A percentile compares a stretch with the other conserved stretches of the same genome.
phyloP scores from a whole-genome alignment of 2,329 filamentous ascomycete species.

The Colletotrichum tabaci region DNA sequence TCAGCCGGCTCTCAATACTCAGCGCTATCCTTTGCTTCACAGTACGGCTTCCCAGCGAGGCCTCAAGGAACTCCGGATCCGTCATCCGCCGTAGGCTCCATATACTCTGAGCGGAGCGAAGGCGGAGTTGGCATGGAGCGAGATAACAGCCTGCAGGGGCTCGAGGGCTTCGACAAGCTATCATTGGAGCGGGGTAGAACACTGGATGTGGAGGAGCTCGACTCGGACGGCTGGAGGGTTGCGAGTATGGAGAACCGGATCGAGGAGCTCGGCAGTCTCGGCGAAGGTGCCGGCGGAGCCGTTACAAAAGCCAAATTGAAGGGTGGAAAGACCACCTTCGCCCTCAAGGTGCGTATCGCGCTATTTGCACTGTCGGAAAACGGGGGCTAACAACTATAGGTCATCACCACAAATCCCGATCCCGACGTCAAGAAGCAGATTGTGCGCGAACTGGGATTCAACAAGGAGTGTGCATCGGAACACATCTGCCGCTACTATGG shows the following conservation, averaged over 20 bases:
- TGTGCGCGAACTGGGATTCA: conserved; percentile 94
- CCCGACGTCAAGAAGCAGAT: conserved; percentile 99
- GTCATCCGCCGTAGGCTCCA: conserved; percentile 87
- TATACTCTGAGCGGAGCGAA: conserved; percentile 86
- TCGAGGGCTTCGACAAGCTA: conserved; percentile 85
- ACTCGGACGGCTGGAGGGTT: conserved; percentile 95
- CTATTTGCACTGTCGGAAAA: conserved; percentile 42
- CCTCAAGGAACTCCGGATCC: conserved; percentile 84
- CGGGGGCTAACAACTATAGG: conserved; percentile 63
- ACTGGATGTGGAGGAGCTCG: conserved; percentile 92
- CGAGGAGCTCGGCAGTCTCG: conserved; percentile 87
- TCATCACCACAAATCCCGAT: conserved; percentile 98
- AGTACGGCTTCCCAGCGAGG: conserved; percentile 78
- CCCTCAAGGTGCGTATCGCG: conserved; percentile 81
- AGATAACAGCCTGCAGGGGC: conserved; percentile 83
- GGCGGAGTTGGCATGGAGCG: conserved; percentile 84
- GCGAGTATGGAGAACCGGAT: conserved; percentile 92
- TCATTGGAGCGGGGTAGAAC: conserved; percentile 86
- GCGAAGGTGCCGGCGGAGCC: conserved; percentile 95
- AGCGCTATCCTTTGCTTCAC: conserved; percentile 83
- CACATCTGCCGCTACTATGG: conserved; percentile 99
- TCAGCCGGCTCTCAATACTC: conserved; percentile 92
- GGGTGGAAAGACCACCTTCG: conserved; percentile 94
- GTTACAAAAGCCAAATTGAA: conserved; percentile 93
- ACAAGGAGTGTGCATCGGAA: conserved; percentile 95